Evolutionary conservation across 345 rosid genomes (phyloP), one percentile per base, ranked within the genome.

Genomic region (Trapa incisa): DNA sequence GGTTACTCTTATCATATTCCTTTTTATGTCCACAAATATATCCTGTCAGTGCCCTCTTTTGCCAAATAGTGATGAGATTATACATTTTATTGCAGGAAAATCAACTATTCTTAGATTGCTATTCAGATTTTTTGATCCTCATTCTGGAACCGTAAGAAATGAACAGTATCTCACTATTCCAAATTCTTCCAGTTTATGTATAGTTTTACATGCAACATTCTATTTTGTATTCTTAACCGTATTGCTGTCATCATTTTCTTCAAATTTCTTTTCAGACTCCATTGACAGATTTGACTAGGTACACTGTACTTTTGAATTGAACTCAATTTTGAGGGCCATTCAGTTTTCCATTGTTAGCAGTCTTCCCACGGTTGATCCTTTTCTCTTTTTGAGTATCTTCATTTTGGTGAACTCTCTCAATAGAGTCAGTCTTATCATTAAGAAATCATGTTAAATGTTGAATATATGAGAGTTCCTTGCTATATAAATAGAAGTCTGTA

Each of bases 31-130:
- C 1, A 36, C 37, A 10, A 10, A 0, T 4, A 43, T 45, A 64
- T 64, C 1, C 11, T 45, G 32, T 22, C 9, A 36, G 52, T 62
- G 58, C 8, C 71, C 65, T 11, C 35, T 72, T 16, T 67, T 39
- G 47, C 47, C 63, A 54, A 43, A 64, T 33, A 10, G 66, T 84
- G 61, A 74, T 78, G 33, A 50, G 37, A 39, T 64, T 11, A 41
- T 41, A 41, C 7, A 47, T 43, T 42, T n/a, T 71, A 15, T 71
- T 78, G 84, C 93, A 94, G 96, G 99, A 65, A 94, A 94, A 81
- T 94, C 99, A 68, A 94, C 99, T 68, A 81, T 94, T 73, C 96
- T 94, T 64, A 82, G 99, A 80, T 74, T 94, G 88, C 81, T 94
- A 69, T 89, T 91, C 81, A 86, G 99, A 70, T 85, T 85, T 75